Evolutionary conservation across 1,284 basidiomycete species (phyloP).

Genomic region (Ustilago lituana): DNA sequence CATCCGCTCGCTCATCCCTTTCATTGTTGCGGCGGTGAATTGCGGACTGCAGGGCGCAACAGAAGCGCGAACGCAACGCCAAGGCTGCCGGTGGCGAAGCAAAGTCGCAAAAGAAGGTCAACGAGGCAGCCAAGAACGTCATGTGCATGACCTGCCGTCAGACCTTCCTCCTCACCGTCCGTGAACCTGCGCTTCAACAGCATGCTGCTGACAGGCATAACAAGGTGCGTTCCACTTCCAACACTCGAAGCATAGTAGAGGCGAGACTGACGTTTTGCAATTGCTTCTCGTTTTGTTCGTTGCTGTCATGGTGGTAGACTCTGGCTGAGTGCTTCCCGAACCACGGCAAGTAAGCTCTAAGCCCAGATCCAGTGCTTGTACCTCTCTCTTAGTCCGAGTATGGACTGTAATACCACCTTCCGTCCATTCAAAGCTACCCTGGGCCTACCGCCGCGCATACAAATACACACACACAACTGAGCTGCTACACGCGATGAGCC

Average conservation of each 20-base stretch:
- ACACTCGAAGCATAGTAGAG: too few species aligned
- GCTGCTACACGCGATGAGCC: too few species aligned
- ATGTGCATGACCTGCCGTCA: conserved; percentile 70
- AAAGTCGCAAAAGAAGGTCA: conserved; percentile 64
- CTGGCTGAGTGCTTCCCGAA: conserved; percentile 49
- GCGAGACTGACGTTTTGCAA: too few species aligned
- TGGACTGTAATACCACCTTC: too few species aligned
- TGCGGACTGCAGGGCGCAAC: conserved; percentile 65
- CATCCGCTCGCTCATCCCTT: too few species aligned
- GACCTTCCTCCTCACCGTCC: conserved; percentile 70
- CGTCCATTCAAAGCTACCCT: too few species aligned
- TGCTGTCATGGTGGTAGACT: too few species aligned
- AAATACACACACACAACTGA: too few species aligned
- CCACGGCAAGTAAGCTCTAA: conserved; percentile 20
- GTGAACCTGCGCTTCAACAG: conserved; percentile 65
- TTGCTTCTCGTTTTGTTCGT: too few species aligned
- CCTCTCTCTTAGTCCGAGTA: background rate
- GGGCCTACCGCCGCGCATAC: too few species aligned
- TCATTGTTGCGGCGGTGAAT: too few species aligned
- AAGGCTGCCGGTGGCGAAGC: conserved; percentile 54
- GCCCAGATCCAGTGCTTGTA: background rate
- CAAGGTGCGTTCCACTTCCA: conserved; percentile 40
- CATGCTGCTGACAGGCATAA: conserved; percentile 60
- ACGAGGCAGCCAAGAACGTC: conserved; percentile 69
- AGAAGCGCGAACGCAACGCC: conserved; percentile 66